A percentile compares a stretch with the other conserved stretches of the same genome.
Evolutionary conservation across 1,139 yeast species (phyloP).

Genomic region (Kodamaea alishanica): DNA sequence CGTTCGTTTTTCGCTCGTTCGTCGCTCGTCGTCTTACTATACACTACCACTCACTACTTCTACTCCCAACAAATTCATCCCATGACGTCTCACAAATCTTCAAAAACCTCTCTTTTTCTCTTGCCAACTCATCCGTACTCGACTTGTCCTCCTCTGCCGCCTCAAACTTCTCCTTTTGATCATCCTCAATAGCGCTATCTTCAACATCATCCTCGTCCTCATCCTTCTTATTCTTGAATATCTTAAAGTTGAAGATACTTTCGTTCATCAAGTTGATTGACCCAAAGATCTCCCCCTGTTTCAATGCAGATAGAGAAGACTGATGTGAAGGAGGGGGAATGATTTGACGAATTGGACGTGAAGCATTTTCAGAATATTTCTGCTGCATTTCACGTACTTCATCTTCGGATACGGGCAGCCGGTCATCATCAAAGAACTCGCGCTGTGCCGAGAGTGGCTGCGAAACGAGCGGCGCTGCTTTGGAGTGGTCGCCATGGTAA

Average conservation of each 20-base stretch:
- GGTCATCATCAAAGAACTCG: constrained; percentile 43
- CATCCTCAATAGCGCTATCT: constrained; percentile 9
- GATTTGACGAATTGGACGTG: too few relatives aligned
- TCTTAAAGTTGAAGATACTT: constrained; percentile 40
- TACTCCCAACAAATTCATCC: constrained; percentile 38
- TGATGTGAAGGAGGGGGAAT: too few relatives aligned
- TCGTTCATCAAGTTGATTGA: constrained; percentile 44
- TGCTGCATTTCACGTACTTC: constrained; percentile 39
- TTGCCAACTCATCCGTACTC: constrained; percentile 17
- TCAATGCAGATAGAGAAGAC: too few relatives aligned
- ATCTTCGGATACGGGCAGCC: constrained; percentile 36
- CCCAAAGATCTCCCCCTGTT: constrained; percentile 37
- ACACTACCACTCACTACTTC: constrained; percentile 2
- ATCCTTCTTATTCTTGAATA: constrained; percentile 23
- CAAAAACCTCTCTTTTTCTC: constrained; percentile 46
- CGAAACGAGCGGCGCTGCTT: constrained; percentile 49
- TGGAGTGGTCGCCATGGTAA: constrained; percentile 45
- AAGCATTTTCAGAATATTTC: constrained; percentile 26
- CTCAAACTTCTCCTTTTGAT: constrained; percentile 1
- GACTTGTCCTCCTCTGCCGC: constrained; percentile 2
- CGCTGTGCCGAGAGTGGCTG: constrained; percentile 56
- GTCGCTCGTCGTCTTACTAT: too few relatives aligned
- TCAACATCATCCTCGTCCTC: constrained; percentile 12
- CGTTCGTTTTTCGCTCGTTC: too few relatives aligned
- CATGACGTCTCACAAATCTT: constrained; percentile 54